Evolutionary conservation across 2,329 filamentous ascomycete genomes (phyloP).

Genomic region (Colletotrichum caudatum): DNA sequence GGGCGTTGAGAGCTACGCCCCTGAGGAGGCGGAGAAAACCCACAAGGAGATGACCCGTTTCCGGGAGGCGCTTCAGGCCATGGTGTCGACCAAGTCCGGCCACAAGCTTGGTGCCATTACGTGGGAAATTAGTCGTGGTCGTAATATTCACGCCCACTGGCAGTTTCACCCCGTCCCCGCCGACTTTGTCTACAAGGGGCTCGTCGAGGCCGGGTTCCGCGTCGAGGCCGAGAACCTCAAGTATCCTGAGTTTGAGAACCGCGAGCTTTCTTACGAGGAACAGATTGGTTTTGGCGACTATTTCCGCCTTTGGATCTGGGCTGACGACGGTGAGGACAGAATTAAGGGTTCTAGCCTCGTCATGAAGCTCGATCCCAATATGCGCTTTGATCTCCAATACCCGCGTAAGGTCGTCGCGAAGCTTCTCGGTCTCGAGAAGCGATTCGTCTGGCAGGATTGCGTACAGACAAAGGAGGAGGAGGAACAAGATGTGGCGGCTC

Average conservation of each 20-base stretch:
- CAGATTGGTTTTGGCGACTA: conserved; percentile 70
- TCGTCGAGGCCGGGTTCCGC: conserved; percentile 90
- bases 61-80: conserved; percentile 79
- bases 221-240: conserved; percentile 84
- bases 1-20: conserved; percentile 62
- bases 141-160: conserved; percentile 92
- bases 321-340: conserved; percentile 63
- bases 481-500: conserved; percentile 78
- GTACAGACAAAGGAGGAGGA: conserved; percentile 83
- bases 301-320: conserved; percentile 87
- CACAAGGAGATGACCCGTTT: conserved; percentile 88
- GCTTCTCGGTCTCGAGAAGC: conserved; percentile 80
- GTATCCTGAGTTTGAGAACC: conserved; percentile 64
- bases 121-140: conserved; percentile 88
- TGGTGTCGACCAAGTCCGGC: conserved; percentile 71
- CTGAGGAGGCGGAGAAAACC: conserved; percentile 69
- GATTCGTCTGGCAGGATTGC: conserved; percentile 89
- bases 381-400: conserved; percentile 91
- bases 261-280: conserved; percentile 63
- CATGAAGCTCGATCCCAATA: conserved; percentile 77
- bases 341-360: conserved; percentile 77
- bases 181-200: conserved; percentile 74
- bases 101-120: conserved; percentile 83
- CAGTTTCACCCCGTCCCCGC: conserved; percentile 85
- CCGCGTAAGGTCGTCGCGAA: conserved; percentile 90